Percentiles rank a stretch among this genome's conserved stretches.
These are phyloP conservation scores for Penicillium sp. DNA, from an alignment of 2,329 filamentous ascomycete genomes.

Conservation along the genomic window DNA sequence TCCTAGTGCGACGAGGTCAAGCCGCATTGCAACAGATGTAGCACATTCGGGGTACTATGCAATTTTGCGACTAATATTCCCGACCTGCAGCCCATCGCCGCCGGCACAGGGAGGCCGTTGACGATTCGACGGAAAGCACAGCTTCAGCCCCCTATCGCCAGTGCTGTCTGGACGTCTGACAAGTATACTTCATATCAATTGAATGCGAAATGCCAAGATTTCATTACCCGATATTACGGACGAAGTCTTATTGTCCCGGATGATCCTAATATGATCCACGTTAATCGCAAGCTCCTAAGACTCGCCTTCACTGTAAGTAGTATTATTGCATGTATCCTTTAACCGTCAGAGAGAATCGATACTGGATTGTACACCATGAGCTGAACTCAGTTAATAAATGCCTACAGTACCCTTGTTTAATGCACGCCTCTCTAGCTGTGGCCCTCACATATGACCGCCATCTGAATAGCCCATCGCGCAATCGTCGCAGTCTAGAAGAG, in stretches of 20 bases:
- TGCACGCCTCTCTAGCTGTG: constrained; percentile 50
- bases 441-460: constrained; percentile 41
- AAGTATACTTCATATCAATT: constrained; percentile 36
- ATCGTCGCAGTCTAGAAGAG: constrained; percentile 38
- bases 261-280: constrained; percentile 39
- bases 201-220: constrained; percentile 44
- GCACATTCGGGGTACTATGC: constrained; percentile 48
- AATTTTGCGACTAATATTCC: constrained; percentile 41
- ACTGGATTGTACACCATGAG: not conserved
- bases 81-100: constrained; percentile 40
- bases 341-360: not conserved
- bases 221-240: constrained; percentile 43
- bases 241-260: constrained; percentile 40
- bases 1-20: constrained; percentile 50
- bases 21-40: constrained; percentile 47
- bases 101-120: constrained; percentile 21
- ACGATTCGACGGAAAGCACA: constrained; percentile 14
- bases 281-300: constrained; percentile 42
- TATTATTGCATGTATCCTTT: not conserved
- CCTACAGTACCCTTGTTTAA: constrained; percentile 45
- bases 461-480: constrained; percentile 17
- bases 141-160: constrained; percentile 27
- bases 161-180: constrained; percentile 40
- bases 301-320: constrained; percentile 44
- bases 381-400: constrained; percentile 8